Evolutionary conservation across 2,329 filamentous ascomycete species (phyloP).

Genomic region (Nothomitra cinnamomea): DNA sequence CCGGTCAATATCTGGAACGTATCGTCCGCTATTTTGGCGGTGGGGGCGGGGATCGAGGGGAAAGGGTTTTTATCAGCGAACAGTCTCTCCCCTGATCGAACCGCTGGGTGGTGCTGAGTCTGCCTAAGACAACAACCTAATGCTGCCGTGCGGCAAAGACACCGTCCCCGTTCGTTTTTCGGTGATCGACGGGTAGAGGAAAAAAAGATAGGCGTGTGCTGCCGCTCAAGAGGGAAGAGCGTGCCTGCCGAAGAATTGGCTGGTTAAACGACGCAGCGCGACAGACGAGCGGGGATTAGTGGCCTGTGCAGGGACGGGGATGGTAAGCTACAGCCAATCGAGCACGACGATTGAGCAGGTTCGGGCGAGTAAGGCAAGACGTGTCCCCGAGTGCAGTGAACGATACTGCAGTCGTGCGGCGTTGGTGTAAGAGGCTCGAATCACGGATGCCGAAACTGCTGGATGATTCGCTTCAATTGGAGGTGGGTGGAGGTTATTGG

Average conservation of each 20-base stretch:
- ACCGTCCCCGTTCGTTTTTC: neutral
- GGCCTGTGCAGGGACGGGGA: neutral
- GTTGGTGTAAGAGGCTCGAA: neutral
- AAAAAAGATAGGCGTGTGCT: neutral
- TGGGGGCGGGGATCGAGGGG: neutral
- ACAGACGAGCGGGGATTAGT: neutral
- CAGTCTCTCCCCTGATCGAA: too few relatives aligned
- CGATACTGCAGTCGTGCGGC: neutral
- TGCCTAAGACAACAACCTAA: neutral
- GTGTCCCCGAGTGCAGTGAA: neutral
- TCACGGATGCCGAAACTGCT: neutral
- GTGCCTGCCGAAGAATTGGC: neutral
- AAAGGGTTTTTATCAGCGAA: neutral
- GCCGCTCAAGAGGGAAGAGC: neutral
- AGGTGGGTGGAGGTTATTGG: neutral
- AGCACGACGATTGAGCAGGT: neutral
- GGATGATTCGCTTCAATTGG: neutral
- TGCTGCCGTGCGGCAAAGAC: conserved; percentile 1
- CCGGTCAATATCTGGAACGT: conserved; percentile 3
- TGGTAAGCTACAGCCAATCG: neutral
- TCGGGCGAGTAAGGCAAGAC: neutral
- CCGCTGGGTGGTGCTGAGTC: neutral
- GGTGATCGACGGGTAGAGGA: neutral
- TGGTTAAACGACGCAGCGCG: neutral
- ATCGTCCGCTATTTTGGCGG: conserved; percentile 3